Conservation (phyloP, 768 basidiomycete genomes). For the Leccinum olivaceopallidum region DNA sequence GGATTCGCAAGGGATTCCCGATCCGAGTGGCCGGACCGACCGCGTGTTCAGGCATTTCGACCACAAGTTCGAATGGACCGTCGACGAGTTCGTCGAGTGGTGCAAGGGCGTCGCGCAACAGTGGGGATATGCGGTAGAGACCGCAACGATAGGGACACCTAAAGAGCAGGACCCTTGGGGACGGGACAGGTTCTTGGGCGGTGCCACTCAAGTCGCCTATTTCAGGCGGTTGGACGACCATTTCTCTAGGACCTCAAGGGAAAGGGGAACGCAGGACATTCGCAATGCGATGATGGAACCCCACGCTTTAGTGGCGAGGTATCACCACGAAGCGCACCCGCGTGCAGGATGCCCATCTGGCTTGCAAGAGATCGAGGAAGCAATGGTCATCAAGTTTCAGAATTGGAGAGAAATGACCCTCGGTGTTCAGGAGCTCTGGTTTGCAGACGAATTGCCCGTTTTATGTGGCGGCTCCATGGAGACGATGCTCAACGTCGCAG, state of each 20-base stretch:
- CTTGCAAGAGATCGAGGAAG: constrained; percentile 47
- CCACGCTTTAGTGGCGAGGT: constrained; percentile 50
- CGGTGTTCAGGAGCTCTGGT: constrained; percentile 47
- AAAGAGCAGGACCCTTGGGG: constrained; percentile 68
- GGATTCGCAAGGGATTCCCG: constrained; percentile 52
- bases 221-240: constrained; percentile 52
- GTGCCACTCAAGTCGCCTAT: constrained; percentile 65
- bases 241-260: constrained; percentile 35
- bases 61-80: constrained; percentile 91
- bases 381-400: constrained; percentile 55
- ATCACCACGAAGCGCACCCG: constrained; percentile 54
- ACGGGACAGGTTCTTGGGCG: constrained; percentile 62
- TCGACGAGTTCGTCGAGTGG: constrained; percentile 68
- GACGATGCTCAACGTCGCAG: constrained; percentile 26
- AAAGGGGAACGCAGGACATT: constrained; percentile 8
- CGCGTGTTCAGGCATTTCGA: constrained; percentile 80
- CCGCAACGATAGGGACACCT: constrained; percentile 59
- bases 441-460: constrained; percentile 37
- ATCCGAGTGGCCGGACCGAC: constrained; percentile 74
- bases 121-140: constrained; percentile 74
- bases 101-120: constrained; percentile 54
- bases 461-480: constrained; percentile 38
- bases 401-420: constrained; percentile 39
- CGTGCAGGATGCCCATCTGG: constrained; percentile 44
- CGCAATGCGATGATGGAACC: constrained; percentile 14